Evolutionary conservation across 129 eudicot genomes (phyloP).

Genomic region (Oenanthe sinensis): DNA sequence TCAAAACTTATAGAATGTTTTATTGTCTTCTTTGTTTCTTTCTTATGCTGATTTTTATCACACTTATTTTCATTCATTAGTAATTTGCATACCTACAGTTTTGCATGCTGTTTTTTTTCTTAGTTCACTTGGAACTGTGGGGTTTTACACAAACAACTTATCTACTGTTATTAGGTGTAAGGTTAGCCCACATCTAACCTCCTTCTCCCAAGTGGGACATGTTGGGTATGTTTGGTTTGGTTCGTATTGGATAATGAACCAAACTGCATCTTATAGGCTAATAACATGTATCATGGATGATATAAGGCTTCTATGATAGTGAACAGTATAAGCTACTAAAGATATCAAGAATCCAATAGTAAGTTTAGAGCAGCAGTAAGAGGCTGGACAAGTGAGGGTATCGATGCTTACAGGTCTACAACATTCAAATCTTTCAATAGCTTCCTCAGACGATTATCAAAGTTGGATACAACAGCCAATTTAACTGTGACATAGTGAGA

Average conservation of each 20-base stretch:
- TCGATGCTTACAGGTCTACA: constrained; percentile 57
- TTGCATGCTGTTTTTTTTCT: neutral
- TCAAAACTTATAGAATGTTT: neutral
- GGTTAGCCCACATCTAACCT: neutral
- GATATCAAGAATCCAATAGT: constrained; percentile 2
- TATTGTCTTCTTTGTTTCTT: neutral
- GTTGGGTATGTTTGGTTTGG: neutral
- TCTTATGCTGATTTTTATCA: neutral
- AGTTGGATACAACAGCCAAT: constrained; percentile 96
- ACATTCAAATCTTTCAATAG: constrained; percentile 70
- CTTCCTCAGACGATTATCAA: constrained; percentile 94
- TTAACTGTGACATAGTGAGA: constrained; percentile 51
- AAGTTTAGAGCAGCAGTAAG: neutral
- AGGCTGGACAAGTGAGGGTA: constrained; percentile 1
- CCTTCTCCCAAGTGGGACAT: neutral
- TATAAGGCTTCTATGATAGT: neutral
- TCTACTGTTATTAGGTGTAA: neutral
- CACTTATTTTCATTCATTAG: neutral
- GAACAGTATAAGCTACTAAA: neutral
- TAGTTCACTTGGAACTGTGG: neutral
- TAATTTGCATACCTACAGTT: neutral
- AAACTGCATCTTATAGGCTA: neutral
- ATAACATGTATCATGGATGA: neutral
- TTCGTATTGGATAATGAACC: neutral
- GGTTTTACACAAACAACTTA: neutral